Evolutionary conservation across 2,329 filamentous ascomycete genomes (phyloP).

Genomic region (Fusarium sp.): DNA sequence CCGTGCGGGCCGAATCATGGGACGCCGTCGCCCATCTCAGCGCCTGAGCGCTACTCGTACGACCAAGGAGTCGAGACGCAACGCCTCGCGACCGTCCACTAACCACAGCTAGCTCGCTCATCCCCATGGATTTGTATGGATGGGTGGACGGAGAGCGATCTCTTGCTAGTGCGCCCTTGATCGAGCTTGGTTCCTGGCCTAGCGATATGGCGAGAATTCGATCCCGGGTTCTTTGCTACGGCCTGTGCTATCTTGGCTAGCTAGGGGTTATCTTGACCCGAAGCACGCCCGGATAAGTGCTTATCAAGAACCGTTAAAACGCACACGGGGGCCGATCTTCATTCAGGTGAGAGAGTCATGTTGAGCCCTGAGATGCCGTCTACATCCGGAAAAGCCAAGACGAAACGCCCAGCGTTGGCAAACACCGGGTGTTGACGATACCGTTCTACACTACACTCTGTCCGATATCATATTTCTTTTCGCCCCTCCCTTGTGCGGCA

Average conservation of each 20-base stretch:
- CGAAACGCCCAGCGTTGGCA: neutral
- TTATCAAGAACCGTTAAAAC: neutral
- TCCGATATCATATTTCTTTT: neutral
- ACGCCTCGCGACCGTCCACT: neutral
- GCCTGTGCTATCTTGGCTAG: neutral
- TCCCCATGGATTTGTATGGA: neutral
- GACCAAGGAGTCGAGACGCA: neutral
- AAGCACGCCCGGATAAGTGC: neutral
- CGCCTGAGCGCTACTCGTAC: neutral
- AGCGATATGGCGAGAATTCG: neutral
- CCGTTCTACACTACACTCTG: neutral
- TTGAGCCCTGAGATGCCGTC: neutral
- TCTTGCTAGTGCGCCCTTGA: neutral
- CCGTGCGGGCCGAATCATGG: neutral
- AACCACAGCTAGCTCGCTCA: neutral
- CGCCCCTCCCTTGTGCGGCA: neutral
- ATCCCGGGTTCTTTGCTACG: neutral
- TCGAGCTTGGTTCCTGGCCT: constrained; percentile 4
- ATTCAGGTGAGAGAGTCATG: constrained; percentile 1
- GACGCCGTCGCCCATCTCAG: neutral
- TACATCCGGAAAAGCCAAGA: neutral
- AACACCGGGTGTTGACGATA: neutral
- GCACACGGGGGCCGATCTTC: neutral
- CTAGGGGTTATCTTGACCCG: neutral
- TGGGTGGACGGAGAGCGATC: neutral